Conservation (phyloP, 2,329 filamentous ascomycete genomes). For the Trichoderma polysporum region DNA sequence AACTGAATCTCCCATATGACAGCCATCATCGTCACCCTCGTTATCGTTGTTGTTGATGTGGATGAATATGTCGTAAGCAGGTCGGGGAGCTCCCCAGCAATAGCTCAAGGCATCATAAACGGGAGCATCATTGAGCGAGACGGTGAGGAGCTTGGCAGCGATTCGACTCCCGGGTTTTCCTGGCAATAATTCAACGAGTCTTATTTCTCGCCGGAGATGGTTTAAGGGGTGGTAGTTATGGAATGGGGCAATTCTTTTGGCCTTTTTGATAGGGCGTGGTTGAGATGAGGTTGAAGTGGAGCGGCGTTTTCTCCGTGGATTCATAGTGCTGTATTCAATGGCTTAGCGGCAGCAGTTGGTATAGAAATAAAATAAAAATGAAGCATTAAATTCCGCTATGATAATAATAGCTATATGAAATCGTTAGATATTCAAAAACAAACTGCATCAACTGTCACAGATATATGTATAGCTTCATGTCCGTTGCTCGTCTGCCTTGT, state of each 20-base stretch:
- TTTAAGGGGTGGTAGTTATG: neutral
- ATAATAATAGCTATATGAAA: neutral
- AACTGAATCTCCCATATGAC: neutral
- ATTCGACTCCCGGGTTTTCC: neutral
- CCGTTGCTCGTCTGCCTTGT: neutral
- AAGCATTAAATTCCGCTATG: neutral
- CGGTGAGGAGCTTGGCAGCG: neutral
- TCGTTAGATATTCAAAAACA: neutral
- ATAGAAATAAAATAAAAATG: too few species aligned
- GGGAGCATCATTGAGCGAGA: neutral
- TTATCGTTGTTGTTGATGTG: neutral
- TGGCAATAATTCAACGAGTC: neutral
- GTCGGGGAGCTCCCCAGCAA: neutral
- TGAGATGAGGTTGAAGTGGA: neutral
- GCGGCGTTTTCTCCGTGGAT: neutral
- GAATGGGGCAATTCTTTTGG: neutral
- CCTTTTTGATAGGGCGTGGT: neutral
- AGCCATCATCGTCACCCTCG: too few species aligned
- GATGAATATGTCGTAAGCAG: neutral
- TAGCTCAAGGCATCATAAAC: neutral
- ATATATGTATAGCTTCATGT: neutral
- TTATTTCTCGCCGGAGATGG: neutral
- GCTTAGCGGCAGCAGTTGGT: neutral
- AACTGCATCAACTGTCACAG: neutral
- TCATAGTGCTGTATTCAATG: neutral